Base-by-base conservation (phyloP, 2,329 filamentous ascomycete genomes). In the Aspergillus hortae region DNA sequence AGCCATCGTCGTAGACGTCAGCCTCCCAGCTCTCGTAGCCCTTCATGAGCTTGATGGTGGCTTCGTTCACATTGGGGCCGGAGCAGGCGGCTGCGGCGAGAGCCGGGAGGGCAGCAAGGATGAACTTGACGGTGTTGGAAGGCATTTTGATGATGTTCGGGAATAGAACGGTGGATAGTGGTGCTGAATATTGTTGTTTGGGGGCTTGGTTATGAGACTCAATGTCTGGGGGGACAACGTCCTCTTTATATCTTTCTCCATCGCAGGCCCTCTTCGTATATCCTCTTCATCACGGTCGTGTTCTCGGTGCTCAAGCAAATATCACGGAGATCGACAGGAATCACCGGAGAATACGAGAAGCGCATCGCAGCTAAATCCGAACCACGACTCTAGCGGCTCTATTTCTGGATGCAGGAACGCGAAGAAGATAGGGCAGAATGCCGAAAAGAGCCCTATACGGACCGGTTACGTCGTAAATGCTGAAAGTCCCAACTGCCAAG, bases 1-100 rank as follows among this genome's bases (percentile, higher is more conserved):
- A 70, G 15, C 76, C 73, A 53, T 80, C 77, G 5, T 67, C 64
- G 19, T 56, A 60, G 14, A 64, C 61, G 7, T 47, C 58, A 1
- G 63, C 46, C 15, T 70, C 58, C 54, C 69, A 70, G 25, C 66
- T 65, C 55, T 74, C 70, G 42, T 68, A 74, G 54, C 67, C 60
- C 47, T 72, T 72, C 52, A 74, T 70, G 15, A 73, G 58, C 44
- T 59, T 41, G 19, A 74, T 51, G 10, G 69, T 72, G 9, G 66
- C 67, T 12, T 52, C 51, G 53, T 73, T 74, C 48, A 71, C 61
- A 4, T 53, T 44, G 6, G 63, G 62, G n/a, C 57, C 58, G 36
- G 46, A 27, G 42, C 61, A 62, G 41, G 50, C 54, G 14, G 46
- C 49, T 33, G 46, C 44, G 3, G 33, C 35, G 21, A 54, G 41